phyloP scores from a whole-genome alignment of 2,329 filamentous ascomycete species.

The Exophiala calicioides region DNA sequence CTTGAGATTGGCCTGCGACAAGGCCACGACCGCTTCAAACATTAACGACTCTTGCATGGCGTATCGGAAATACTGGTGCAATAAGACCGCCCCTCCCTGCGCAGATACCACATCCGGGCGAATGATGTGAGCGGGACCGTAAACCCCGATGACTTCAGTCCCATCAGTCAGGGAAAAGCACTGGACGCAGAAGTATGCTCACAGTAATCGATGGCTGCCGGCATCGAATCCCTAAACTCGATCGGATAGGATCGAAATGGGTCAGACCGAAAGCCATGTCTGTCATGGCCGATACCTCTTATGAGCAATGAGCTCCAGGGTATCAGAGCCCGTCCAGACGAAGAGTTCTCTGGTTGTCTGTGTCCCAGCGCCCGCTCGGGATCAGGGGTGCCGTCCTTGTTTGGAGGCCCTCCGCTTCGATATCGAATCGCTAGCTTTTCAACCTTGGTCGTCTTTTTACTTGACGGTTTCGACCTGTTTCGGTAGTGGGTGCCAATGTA shows the following conservation, averaged over 20 bases:
- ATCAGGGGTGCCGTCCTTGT: too few relatives aligned
- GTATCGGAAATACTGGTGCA: slow-evolving; percentile 14
- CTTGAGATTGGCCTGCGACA: slow-evolving; percentile 10
- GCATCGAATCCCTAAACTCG: slow-evolving; percentile 4
- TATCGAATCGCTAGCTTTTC: too few relatives aligned
- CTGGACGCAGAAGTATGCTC: too few relatives aligned
- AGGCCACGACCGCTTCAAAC: slow-evolving; percentile 15
- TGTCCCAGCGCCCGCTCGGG: too few relatives aligned
- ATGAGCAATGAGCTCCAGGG: too few relatives aligned
- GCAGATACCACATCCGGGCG: slow-evolving; percentile 21
- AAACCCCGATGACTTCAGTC: slow-evolving; percentile 9
- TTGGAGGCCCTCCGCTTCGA: too few relatives aligned
- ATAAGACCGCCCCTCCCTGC: slow-evolving; percentile 3
- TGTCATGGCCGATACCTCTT: slow-evolving; percentile 10
- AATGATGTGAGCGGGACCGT: slow-evolving; percentile 14
- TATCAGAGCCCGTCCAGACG: too few relatives aligned
- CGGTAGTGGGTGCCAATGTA: slow-evolving; percentile 18
- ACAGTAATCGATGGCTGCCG: slow-evolving; percentile 15
- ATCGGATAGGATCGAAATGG: slow-evolving; percentile 15
- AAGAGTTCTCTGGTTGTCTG: too few relatives aligned
- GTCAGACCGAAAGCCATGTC: slow-evolving; percentile 13
- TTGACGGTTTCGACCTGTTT: slow-evolving; percentile 11
- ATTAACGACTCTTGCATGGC: slow-evolving; percentile 11
- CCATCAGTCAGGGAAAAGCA: not conserved
- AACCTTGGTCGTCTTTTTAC: not conserved